These are phyloP conservation scores for Croton setiger DNA, from an alignment of 441 rosid species.

Conservation along the genomic window DNA sequence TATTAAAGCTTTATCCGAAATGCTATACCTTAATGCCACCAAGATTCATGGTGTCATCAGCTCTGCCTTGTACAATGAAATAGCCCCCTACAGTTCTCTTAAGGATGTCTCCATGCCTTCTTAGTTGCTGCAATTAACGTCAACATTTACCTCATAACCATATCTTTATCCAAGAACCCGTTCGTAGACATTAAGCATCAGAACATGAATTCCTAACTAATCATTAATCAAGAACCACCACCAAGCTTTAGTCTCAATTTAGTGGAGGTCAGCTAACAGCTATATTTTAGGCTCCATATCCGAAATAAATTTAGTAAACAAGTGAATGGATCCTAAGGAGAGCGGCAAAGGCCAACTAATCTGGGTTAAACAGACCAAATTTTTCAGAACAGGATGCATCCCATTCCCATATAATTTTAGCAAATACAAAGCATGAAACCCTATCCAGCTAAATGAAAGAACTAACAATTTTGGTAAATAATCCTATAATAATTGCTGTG, in stretches of 20 bases:
- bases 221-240: too few species aligned
- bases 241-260: too few species aligned
- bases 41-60: conserved; percentile 97
- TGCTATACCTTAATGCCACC: conserved; percentile 80
- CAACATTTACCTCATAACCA: background rate
- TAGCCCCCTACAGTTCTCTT: conserved; percentile 73
- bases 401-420: background rate
- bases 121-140: conserved; percentile 44
- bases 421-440: background rate
- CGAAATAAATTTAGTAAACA: background rate
- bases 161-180: background rate
- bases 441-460: background rate
- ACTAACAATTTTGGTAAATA: background rate
- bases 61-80: conserved; percentile 69
- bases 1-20: conserved; percentile 4
- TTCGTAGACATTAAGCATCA: background rate
- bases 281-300: background rate
- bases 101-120: conserved; percentile 87
- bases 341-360: background rate
- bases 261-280: too few species aligned
- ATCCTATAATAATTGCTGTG: background rate
- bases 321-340: background rate
- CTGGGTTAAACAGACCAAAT: background rate
- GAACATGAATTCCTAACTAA: background rate
- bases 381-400: background rate